Evolutionary conservation across 2,329 filamentous ascomycete species (phyloP), one percentile per base, ranked within the genome.

Genomic region (Sporothrix globosa): DNA sequence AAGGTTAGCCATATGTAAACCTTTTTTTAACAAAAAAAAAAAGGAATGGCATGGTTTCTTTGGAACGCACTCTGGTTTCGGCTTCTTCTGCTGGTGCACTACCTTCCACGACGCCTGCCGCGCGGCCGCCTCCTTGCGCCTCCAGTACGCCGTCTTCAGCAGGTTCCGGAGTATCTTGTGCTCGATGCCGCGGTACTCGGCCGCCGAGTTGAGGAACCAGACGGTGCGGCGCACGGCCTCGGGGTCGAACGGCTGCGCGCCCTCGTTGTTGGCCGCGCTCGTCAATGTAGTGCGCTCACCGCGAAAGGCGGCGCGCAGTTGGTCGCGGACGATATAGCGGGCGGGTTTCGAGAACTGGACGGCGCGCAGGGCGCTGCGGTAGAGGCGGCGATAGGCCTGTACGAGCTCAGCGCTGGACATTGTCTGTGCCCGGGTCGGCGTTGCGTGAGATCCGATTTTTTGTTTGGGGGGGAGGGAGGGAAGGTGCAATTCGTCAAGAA

Each of bases 101-200:
- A 5, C 3, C 21, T 44, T 78, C 79, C 81, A 77, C 66, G 67
- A 46, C 72, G 75, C n/a, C 71, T 71, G 63, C 73, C 75, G n/a
- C 13, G 19, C 3, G 24, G 46, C n/a, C 14, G n/a, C 75, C 44
- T 78, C 75, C 66, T 76, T 71, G 70, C 73, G 71, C 72, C 79
- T 78, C 73, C 82, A 80, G 73, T 80, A 82, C 73, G 78, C 77
- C 71, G 86, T 85, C 74, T 83, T 48, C 77, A 92, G 75, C 63
- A 95, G 77, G 74, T 91, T 93, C 80, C 88, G 91, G 70, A 95
- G 76, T 10, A 96, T 85, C 70, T 80, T 85, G 77, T 94, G 91
- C 82, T 95, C 92, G 44, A 93, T 74, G 0, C 91, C 92, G 69
- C 80, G 86, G 75, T 87, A 83, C 72, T 80, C 82, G 1, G 86